Evolutionary conservation across 805 yeast genomes (phyloP), one percentile per base, ranked within the genome.

Genomic region (Cyberlindnera subsufficiens): DNA sequence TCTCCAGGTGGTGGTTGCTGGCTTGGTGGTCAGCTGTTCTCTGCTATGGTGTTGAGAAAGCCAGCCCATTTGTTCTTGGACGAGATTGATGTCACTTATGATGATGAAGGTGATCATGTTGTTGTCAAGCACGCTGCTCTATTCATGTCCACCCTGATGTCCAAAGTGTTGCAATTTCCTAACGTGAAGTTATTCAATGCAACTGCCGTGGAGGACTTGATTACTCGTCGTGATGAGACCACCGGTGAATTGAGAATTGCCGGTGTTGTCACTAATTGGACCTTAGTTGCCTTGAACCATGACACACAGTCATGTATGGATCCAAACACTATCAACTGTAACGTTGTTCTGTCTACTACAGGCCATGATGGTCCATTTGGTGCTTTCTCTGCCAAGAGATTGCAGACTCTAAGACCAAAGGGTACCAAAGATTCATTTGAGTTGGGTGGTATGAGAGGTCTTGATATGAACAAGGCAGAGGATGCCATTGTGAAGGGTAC

Each of bases 321-420:
- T 35, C 38, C 38, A 15, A 83, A 40, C 38, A 40, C 42, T 27
- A 40, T 40, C 37, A 40, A 40, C 38, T 34, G 38, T 30, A 40
- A 40, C 25, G 78, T 84, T 43, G 77, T 83, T 44, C 68, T 84
- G 44, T 81, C 88, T 14, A 78, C 88, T 49, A 77, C 87, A 29
- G 91, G 90, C 45, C 90, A 83, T 58, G 91, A 83, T 60, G 90
- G 91, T 55, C 89, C 88, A 40, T 80, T 82, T 65, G 90, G 90
- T 46, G 89, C 90, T 7, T 82, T 81, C 67, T 74, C 79, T 47
- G 88, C 84, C 49, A 83, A 83, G 71, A 75, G 90, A 64, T 69
- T 77, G 79, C 30, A 35, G 19, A 15, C 38, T 22, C 16, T 35
- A 31, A 35, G 30, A 35, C 38, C 38, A 22, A 35, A 15, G 38